Evolutionary conservation across 345 rosid species (phyloP).

Genomic region (Hibiscus tridactylites): DNA sequence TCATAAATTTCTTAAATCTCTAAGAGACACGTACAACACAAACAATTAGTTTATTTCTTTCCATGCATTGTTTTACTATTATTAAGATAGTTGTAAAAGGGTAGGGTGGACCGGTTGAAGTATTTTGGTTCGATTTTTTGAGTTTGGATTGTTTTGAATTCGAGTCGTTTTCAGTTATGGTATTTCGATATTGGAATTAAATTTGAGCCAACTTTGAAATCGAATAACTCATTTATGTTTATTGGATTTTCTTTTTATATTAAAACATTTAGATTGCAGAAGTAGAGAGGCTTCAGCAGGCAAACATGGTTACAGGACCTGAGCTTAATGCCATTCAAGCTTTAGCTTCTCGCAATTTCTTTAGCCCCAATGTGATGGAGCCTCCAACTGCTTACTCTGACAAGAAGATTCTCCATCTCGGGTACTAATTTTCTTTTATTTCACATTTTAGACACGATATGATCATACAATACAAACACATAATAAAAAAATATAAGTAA

Average conservation of each 20-base stretch:
- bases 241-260: neutral
- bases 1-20: too few species aligned
- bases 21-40: too few species aligned
- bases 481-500: neutral
- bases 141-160: neutral
- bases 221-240: neutral
- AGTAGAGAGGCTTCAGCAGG: constrained; percentile 73
- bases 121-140: neutral
- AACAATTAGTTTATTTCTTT: too few species aligned
- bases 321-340: constrained; percentile 81
- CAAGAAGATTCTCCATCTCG: constrained; percentile 81
- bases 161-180: neutral
- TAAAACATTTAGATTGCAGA: constrained; percentile 54
- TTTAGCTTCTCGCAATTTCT: constrained; percentile 55
- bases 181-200: neutral
- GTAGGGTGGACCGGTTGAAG: neutral
- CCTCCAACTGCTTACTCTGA: constrained; percentile 39
- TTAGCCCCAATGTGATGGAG: constrained; percentile 46
- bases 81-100: neutral
- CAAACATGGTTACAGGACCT: constrained; percentile 58
- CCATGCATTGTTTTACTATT: neutral
- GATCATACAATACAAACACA: neutral
- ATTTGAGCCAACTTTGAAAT: neutral
- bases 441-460: neutral
- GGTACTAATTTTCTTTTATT: constrained; percentile 21